Percentiles rank a stretch among this genome's conserved stretches.
These are phyloP conservation scores for Yamadazyma ubonensis DNA, from an alignment of 805 yeast species.

Conservation along the genomic window DNA sequence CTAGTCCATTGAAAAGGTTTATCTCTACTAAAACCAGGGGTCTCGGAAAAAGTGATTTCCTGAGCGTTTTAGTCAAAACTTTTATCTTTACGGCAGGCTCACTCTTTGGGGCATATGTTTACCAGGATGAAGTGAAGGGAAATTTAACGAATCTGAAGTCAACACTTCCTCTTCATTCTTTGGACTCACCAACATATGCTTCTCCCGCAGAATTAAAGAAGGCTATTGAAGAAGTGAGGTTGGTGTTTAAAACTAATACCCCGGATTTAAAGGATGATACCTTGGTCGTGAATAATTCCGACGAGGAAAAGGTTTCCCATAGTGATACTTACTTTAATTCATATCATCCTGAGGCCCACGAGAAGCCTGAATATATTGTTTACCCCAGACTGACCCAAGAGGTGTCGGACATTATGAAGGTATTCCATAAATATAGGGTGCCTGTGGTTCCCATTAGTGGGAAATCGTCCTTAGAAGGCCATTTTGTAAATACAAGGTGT, in stretches of 20 bases:
- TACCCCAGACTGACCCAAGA: constrained; percentile 67
- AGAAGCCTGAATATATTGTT: constrained; percentile 43
- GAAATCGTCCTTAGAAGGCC: constrained; percentile 82
- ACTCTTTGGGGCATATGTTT: constrained; percentile 5
- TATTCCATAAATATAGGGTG: constrained; percentile 57
- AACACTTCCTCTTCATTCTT: constrained; percentile 17
- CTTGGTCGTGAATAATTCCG: constrained; percentile 21
- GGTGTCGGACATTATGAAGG: constrained; percentile 60
- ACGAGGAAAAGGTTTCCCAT: constrained; percentile 26
- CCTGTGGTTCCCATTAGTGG: constrained; percentile 82
- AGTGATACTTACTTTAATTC: constrained; percentile 36
- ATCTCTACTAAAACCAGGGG: too few relatives aligned
- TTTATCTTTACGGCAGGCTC: constrained; percentile 6
- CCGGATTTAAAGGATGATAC: constrained; percentile 19
- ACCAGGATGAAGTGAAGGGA: too few relatives aligned
- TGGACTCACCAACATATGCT: constrained; percentile 25
- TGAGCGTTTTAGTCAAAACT: not conserved
- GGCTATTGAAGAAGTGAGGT: constrained; percentile 25
- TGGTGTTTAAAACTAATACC: constrained; percentile 13
- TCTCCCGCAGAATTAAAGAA: constrained; percentile 17
- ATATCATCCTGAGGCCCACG: constrained; percentile 28
- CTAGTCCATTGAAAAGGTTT: too few relatives aligned
- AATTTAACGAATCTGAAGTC: constrained; percentile 8
- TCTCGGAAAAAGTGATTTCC: too few relatives aligned
- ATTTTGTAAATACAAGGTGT: constrained; percentile 65